Evolutionary conservation across 495 filamentous ascomycete species (phyloP).

Genomic region (Lasiosphaeria ovina): DNA sequence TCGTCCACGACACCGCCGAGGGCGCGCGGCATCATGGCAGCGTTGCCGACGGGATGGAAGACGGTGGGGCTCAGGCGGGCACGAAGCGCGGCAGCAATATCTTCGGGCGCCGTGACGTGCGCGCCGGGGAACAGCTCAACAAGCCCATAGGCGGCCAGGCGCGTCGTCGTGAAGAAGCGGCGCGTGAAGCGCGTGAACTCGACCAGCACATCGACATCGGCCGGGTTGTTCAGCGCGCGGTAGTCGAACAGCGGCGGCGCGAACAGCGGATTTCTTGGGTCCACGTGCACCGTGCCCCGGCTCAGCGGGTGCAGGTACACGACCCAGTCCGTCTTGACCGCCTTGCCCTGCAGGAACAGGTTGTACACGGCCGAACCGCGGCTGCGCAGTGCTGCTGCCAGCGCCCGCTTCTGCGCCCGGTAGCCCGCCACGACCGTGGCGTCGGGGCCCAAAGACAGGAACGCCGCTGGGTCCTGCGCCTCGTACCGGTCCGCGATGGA

Average conservation of each 20-base stretch:
- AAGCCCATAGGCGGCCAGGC: conserved; percentile 20
- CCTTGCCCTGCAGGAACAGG: conserved; percentile 32
- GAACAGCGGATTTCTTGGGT: conserved; percentile 37
- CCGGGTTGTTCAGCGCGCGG: conserved; percentile 44
- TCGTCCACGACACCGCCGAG: conserved; percentile 51
- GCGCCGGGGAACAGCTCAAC: conserved; percentile 32
- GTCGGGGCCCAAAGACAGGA: conserved; percentile 33
- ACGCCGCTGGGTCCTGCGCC: conserved; percentile 34
- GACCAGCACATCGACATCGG: conserved; percentile 41
- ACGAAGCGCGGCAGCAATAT: conserved; percentile 28
- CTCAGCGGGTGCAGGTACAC: conserved; percentile 41
- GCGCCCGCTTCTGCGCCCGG: conserved; percentile 37
- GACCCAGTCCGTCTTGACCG: conserved; percentile 27
- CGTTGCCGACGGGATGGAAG: conserved; percentile 41
- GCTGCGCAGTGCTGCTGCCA: conserved; percentile 34
- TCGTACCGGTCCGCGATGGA: conserved; percentile 38
- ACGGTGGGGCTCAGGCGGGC: conserved; percentile 30
- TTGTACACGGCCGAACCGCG: conserved; percentile 39
- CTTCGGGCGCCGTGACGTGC: conserved; percentile 23
- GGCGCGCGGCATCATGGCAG: conserved; percentile 47
- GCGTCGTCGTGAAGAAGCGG: conserved; percentile 32
- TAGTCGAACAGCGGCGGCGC: conserved; percentile 44
- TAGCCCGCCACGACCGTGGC: conserved; percentile 41
- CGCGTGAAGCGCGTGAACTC: conserved; percentile 42
- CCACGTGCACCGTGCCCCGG: conserved; percentile 44